phyloP scores from a whole-genome alignment of 2,329 filamentous ascomycete species.

The Penicillium oxalicum region DNA sequence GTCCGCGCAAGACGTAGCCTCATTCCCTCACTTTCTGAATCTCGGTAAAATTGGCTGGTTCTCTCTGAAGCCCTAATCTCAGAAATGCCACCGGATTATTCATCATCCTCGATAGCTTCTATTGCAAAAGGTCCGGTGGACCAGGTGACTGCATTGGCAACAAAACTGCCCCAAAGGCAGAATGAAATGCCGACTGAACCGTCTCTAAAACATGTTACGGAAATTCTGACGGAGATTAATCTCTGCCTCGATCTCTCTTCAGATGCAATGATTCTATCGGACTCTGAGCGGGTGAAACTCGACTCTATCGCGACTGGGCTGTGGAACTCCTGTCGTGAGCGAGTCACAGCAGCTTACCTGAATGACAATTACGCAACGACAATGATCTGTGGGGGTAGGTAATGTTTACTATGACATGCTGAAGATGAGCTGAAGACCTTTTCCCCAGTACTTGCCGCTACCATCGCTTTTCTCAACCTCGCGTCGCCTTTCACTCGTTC shows the following conservation, averaged over 20 bases:
- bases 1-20: background rate
- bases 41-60: background rate
- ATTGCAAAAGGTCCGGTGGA: background rate
- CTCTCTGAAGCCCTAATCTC: background rate
- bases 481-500: background rate
- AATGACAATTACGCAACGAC: slow-evolving; percentile 1
- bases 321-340: slow-evolving; percentile 35
- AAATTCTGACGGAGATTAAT: slow-evolving; percentile 7
- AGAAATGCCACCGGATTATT: background rate
- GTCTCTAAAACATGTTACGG: background rate
- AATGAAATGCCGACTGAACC: slow-evolving; percentile 2
- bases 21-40: background rate
- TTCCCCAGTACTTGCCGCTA: background rate
- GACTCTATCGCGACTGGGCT: slow-evolving; percentile 29
- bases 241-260: slow-evolving; percentile 14
- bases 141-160: background rate
- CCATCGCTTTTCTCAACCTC: background rate
- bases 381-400: background rate
- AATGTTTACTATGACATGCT: background rate
- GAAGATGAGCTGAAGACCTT: background rate
- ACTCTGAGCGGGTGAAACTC: slow-evolving; percentile 17
- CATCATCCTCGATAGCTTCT: background rate
- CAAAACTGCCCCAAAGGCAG: slow-evolving; percentile 13
- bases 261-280: slow-evolving; percentile 1
- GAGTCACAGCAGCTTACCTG: slow-evolving; percentile 11